Conservation (phyloP, 495 filamentous ascomycete species). For the Amorphotheca resinae region DNA sequence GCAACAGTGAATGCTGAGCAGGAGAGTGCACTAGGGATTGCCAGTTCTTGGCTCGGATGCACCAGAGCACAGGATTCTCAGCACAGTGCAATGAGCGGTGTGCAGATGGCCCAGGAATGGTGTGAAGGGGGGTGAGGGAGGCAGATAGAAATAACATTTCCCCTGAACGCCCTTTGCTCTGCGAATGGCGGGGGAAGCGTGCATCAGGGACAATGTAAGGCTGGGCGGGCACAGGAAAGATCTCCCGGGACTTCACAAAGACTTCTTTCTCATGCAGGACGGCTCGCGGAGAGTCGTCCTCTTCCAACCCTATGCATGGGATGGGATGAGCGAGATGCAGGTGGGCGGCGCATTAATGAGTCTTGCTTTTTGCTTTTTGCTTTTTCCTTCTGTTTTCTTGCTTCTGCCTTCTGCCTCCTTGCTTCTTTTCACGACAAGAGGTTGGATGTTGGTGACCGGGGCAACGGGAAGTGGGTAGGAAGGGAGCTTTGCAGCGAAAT, state of each 20-base stretch:
- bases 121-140: constrained; percentile 30
- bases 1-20: too few species aligned
- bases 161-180: constrained; percentile 7
- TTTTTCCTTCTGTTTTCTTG: background rate
- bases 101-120: constrained; percentile 23
- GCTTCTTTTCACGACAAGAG: too few species aligned
- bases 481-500: constrained; percentile 1
- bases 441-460: background rate
- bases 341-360: constrained; percentile 1
- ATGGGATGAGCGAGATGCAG: constrained; percentile 2
- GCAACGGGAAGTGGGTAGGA: background rate
- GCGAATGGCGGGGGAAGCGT: constrained; percentile 14
- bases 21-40: constrained; percentile 2
- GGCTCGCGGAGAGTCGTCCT: background rate
- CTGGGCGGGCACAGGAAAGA: background rate
- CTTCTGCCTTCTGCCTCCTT: too few species aligned
- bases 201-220: constrained; percentile 6
- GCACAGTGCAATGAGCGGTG: constrained; percentile 21
- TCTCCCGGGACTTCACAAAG: constrained; percentile 15
- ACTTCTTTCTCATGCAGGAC: constrained; percentile 14
- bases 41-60: background rate
- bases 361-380: background rate
- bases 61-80: constrained; percentile 19
- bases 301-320: constrained; percentile 4
- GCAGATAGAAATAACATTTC: constrained; percentile 19